A percentile compares a stretch with the other conserved stretches of the same genome.
Conservation (phyloP, 345 rosid species). For the Streptanthus diversifolius region DNA sequence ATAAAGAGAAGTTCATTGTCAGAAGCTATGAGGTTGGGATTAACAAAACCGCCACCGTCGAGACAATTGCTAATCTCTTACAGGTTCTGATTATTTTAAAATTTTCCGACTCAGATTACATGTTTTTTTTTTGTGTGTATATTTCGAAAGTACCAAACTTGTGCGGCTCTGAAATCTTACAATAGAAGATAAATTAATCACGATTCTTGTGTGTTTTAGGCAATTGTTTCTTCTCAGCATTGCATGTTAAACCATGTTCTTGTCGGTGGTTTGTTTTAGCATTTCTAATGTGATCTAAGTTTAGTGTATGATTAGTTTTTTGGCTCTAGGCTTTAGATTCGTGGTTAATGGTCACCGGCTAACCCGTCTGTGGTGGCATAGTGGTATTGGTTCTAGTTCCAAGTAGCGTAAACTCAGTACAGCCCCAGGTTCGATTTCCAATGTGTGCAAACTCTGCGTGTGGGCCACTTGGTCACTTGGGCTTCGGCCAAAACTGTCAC, state of each 20-base stretch:
- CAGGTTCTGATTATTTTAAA: constrained; percentile 44
- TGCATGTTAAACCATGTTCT: neutral
- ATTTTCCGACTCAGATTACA: neutral
- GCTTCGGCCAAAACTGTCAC: neutral
- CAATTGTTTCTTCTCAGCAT: neutral
- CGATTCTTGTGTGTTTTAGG: neutral
- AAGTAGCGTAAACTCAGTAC: neutral
- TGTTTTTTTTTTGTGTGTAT: neutral
- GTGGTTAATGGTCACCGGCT: neutral
- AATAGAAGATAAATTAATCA: neutral
- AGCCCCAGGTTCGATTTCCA: neutral
- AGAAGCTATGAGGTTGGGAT: constrained; percentile 93
- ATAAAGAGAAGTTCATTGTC: constrained; percentile 83
- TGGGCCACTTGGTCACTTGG: neutral
- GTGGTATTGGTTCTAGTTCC: neutral
- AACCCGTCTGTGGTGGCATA: neutral
- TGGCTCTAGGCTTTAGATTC: neutral
- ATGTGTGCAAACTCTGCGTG: neutral
- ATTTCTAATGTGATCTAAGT: neutral
- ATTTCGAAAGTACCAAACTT: neutral
- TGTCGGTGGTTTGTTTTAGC: neutral
- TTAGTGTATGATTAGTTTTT: neutral
- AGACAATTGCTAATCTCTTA: constrained; percentile 88
- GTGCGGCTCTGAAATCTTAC: neutral
- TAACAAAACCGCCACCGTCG: constrained; percentile 92